Evolutionary conservation across 225 moss, liverwort and hornwort genomes (phyloP).

Genomic region (Marchantia paleacea): DNA sequence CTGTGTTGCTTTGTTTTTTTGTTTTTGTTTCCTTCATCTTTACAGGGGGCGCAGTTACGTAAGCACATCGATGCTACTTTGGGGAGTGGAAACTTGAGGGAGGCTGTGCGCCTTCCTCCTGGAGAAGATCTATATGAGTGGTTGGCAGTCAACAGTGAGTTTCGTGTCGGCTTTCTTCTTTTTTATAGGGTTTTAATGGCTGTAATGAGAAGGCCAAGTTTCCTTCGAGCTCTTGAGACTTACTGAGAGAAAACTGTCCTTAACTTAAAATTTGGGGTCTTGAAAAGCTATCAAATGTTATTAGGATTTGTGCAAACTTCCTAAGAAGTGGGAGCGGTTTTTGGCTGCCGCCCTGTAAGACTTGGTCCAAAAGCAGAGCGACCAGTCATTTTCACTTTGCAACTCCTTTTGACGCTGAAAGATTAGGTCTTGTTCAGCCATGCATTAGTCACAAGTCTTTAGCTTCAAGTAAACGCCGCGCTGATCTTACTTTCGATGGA

Average conservation of each 20-base stretch:
- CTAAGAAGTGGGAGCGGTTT: too few relatives aligned
- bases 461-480: background rate
- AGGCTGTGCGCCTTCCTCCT: conserved; percentile 94
- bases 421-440: background rate
- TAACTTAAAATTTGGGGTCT: too few relatives aligned
- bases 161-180: background rate
- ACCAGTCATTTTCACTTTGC: too few relatives aligned
- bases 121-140: conserved; percentile 99
- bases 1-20: background rate
- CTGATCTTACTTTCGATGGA: background rate
- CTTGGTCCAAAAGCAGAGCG: too few relatives aligned
- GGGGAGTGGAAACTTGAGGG: conserved; percentile 92
- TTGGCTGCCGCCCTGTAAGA: too few relatives aligned
- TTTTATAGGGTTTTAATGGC: too few relatives aligned
- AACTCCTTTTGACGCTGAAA: too few relatives aligned
- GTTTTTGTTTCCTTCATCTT: background rate
- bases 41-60: conserved; percentile 87
- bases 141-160: conserved; percentile 96
- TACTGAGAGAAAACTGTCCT: too few relatives aligned
- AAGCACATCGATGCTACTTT: conserved; percentile 99
- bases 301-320: too few relatives aligned
- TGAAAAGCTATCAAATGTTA: too few relatives aligned
- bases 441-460: background rate
- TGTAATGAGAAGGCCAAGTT: too few relatives aligned
- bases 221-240: too few relatives aligned